A percentile compares a stretch with the other conserved stretches of the same genome.
Conservation (phyloP, 495 filamentous ascomycete genomes). For the Tuber microsphaerosporum region DNA sequence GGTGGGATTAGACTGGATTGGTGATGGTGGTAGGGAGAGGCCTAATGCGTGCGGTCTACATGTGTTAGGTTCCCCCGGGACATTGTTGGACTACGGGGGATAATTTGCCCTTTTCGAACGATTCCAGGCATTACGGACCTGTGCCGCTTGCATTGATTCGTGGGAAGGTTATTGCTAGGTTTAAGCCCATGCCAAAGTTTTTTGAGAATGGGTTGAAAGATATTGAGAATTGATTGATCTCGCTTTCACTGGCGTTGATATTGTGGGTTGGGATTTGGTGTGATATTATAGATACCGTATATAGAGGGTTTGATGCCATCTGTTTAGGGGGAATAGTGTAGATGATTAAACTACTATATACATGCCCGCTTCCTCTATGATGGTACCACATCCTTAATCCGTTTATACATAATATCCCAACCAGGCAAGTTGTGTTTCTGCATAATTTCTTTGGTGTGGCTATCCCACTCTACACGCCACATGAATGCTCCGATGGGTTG, state of each 20-base stretch:
- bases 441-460: slow-evolving; percentile 79
- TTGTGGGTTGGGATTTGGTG: background rate
- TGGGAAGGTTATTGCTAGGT: slow-evolving; percentile 72
- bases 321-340: background rate
- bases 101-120: slow-evolving; percentile 71
- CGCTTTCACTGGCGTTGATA: background rate
- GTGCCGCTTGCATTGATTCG: slow-evolving; percentile 74
- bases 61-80: slow-evolving; percentile 67
- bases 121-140: slow-evolving; percentile 79
- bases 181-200: slow-evolving; percentile 25
- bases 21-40: slow-evolving; percentile 4
- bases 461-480: slow-evolving; percentile 87
- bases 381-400: slow-evolving; percentile 50
- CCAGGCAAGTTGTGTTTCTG: slow-evolving; percentile 63
- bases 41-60: background rate
- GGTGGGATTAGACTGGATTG: background rate
- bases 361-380: background rate
- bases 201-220: slow-evolving; percentile 26
- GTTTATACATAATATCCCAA: slow-evolving; percentile 75
- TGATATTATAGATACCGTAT: background rate
- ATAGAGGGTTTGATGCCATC: background rate
- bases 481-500: slow-evolving; percentile 72
- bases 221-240: slow-evolving; percentile 7
- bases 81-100: slow-evolving; percentile 87
- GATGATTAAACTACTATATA: slow-evolving; percentile 2